A percentile compares a stretch with the other conserved stretches of the same genome.
phyloP scores from a whole-genome alignment of 805 yeast genomes.

The Yarrowia deformans region DNA sequence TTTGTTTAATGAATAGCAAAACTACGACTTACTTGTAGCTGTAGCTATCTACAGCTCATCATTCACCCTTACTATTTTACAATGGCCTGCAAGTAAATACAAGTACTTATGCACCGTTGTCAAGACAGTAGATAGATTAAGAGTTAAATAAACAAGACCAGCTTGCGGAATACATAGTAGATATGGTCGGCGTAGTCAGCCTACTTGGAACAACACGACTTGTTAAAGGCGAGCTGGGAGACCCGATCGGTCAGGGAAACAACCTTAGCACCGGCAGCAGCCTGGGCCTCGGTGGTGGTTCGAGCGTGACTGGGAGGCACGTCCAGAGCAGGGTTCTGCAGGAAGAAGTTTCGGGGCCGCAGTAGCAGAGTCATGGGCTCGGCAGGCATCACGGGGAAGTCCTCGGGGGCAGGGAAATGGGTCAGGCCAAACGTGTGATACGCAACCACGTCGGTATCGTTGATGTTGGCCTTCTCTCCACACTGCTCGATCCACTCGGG shows the following conservation, averaged over 20 bases:
- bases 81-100: too few relatives aligned
- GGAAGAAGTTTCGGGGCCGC: constrained; percentile 81
- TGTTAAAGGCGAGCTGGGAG: constrained; percentile 16
- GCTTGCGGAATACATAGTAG: neutral
- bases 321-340: constrained; percentile 78
- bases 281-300: constrained; percentile 30
- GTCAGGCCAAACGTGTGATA: constrained; percentile 87
- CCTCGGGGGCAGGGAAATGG: constrained; percentile 89
- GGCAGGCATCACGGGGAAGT: constrained; percentile 88
- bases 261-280: constrained; percentile 11
- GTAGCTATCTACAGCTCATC: too few relatives aligned
- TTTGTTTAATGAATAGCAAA: too few relatives aligned
- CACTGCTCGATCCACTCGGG: constrained; percentile 43
- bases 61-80: too few relatives aligned
- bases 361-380: constrained; percentile 77
- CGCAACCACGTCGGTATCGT: constrained; percentile 71
- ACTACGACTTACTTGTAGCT: too few relatives aligned
- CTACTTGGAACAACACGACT: constrained; percentile 12
- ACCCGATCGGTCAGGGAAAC: constrained; percentile 12
- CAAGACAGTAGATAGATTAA: too few relatives aligned
- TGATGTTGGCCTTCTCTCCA: constrained; percentile 45
- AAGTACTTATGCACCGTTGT: too few relatives aligned
- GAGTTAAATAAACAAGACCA: constrained; percentile 1
- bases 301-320: constrained; percentile 58
- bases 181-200: too few relatives aligned